Percentiles rank a stretch among this genome's conserved stretches.
Evolutionary conservation across 345 rosid species (phyloP).

Genomic region (Psidium friedrichsthalianum): DNA sequence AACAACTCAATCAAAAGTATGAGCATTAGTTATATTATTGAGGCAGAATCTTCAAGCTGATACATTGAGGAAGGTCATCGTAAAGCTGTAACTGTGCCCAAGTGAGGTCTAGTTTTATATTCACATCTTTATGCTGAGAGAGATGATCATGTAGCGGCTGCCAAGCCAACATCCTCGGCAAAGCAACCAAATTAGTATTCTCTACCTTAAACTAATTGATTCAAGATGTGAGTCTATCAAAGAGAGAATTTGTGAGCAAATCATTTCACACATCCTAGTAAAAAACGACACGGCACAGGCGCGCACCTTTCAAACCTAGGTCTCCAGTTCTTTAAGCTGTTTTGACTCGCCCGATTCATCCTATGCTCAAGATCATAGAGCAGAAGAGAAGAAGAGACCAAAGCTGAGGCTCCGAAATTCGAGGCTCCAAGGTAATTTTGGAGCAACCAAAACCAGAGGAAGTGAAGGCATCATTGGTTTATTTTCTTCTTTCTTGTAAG

Average conservation of each 20-base stretch:
- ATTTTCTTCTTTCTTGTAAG: not conserved
- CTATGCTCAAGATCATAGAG: not conserved
- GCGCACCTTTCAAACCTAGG: not conserved
- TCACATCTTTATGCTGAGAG: not conserved
- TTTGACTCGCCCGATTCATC: not conserved
- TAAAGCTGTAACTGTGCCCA: not conserved
- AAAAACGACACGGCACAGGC: not conserved
- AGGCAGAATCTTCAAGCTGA: not conserved
- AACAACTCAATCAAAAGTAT: not conserved
- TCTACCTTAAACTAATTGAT: not conserved
- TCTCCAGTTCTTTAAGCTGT: not conserved
- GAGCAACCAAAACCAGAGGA: not conserved
- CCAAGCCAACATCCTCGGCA: not conserved
- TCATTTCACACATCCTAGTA: not conserved
- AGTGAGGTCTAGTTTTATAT: not conserved
- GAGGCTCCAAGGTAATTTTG: not conserved
- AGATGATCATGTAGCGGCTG: not conserved
- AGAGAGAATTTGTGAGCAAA: not conserved
- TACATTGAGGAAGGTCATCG: not conserved
- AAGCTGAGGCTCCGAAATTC: not conserved
- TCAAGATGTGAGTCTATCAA: not conserved
- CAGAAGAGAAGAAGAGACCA: not conserved
- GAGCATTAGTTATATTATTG: not conserved
- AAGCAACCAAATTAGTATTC: not conserved
- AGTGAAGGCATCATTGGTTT: not conserved